Conservation (phyloP, 2,329 filamentous ascomycete genomes). For the Fusarium nisikadoi region DNA sequence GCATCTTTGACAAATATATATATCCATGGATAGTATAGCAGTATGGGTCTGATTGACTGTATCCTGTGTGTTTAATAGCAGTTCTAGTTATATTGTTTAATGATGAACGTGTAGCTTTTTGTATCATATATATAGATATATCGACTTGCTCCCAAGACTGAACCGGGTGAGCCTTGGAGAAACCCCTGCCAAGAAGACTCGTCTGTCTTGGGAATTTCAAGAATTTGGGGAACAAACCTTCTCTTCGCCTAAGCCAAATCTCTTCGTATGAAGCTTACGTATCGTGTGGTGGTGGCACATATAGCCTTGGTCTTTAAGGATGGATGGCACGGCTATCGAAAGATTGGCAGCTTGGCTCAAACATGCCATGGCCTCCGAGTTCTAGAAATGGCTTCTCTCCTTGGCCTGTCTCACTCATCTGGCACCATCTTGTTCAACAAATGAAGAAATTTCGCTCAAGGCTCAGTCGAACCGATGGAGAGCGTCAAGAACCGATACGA, state of each 20-base stretch:
- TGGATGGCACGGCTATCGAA: not conserved
- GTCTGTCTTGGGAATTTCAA: not conserved
- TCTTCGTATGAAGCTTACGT: not conserved
- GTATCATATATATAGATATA: not conserved
- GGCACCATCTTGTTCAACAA: not conserved
- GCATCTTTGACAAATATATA: not conserved
- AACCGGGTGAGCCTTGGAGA: not conserved
- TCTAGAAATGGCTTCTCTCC: not conserved
- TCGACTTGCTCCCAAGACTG: not conserved
- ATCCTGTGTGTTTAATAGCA: not conserved
- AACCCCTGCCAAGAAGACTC: not conserved
- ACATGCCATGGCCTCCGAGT: not conserved
- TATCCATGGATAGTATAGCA: not conserved
- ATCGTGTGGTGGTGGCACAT: not conserved
- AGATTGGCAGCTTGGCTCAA: not conserved
- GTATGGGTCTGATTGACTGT: no score
- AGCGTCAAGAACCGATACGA: constrained; percentile 28
- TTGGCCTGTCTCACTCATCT: not conserved
- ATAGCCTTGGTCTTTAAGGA: not conserved
- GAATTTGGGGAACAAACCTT: not conserved
- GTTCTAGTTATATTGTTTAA: not conserved
- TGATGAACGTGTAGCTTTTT: not conserved
- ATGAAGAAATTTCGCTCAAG: constrained; percentile 19
- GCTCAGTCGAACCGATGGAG: constrained; percentile 20
- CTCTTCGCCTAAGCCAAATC: not conserved